Percentiles rank a stretch among this genome's conserved stretches.
These are phyloP conservation scores for Aspergillus puulaauensis DNA, from an alignment of 2,329 filamentous ascomycete genomes.

Conservation along the genomic window DNA sequence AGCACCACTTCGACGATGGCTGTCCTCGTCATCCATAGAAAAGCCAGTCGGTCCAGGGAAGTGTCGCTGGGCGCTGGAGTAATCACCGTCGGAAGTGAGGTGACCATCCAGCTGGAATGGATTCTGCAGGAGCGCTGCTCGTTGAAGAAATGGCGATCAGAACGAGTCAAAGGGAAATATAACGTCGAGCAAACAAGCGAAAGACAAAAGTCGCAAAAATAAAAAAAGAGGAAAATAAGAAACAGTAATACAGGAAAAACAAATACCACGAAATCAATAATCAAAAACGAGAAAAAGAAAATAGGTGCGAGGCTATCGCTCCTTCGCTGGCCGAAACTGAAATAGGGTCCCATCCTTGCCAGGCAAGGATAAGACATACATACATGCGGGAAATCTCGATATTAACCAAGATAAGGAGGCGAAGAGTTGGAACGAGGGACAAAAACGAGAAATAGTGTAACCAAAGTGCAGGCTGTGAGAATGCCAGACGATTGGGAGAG, in stretches of 20 bases:
- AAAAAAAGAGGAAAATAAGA: conserved; percentile 21
- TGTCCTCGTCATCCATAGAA: conserved; percentile 46
- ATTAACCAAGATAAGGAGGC: conserved; percentile 17
- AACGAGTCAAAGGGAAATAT: conserved; percentile 9
- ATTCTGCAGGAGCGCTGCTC: conserved; percentile 36
- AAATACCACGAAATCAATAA: conserved; percentile 14
- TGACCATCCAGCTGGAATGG: conserved; percentile 40
- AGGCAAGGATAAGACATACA: conserved; percentile 16
- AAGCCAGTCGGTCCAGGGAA: conserved; percentile 36
- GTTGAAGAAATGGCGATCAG: conserved; percentile 24
- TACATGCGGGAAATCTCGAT: conserved; percentile 16
- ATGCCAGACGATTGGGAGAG: conserved; percentile 15
- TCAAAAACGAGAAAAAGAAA: conserved; percentile 23
- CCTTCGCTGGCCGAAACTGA: conserved; percentile 20
- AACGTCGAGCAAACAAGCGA: conserved; percentile 26
- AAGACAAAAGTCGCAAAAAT: neutral
- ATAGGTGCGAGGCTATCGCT: conserved; percentile 15
- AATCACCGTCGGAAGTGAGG: conserved; percentile 41
- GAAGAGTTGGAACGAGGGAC: conserved; percentile 7
- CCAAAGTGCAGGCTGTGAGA: conserved; percentile 13
- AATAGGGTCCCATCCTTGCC: conserved; percentile 26
- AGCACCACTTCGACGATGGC: conserved; percentile 51
- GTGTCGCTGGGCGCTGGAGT: conserved; percentile 34
- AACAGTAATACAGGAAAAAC: conserved; percentile 12
- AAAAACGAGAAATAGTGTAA: conserved; percentile 16